These are phyloP conservation scores for Venturia carpophila DNA, from an alignment of 2,329 filamentous ascomycete genomes.

Conservation along the genomic window DNA sequence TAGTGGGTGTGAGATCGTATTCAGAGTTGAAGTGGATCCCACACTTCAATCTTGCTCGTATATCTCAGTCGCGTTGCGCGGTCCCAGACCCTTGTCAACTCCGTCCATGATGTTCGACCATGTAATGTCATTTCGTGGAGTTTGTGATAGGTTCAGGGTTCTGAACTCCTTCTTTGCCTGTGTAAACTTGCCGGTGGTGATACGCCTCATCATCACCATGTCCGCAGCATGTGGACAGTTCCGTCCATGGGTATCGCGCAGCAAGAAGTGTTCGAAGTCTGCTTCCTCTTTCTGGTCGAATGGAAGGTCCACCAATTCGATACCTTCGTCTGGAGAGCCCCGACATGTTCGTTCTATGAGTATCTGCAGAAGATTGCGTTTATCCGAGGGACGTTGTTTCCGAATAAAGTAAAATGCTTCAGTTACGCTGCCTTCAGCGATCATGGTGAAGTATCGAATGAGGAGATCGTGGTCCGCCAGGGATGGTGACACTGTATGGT, in stretches of 20 bases:
- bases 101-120: conserved; percentile 41
- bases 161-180: conserved; percentile 34
- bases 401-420: conserved; percentile 70
- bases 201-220: conserved; percentile 63
- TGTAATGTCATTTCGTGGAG: conserved; percentile 42
- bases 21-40: background rate
- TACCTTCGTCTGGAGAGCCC: conserved; percentile 45
- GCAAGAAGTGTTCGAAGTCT: conserved; percentile 66
- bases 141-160: conserved; percentile 30
- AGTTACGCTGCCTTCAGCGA: conserved; percentile 58
- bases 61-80: conserved; percentile 22
- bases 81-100: conserved; percentile 30
- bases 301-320: conserved; percentile 65
- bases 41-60: conserved; percentile 10
- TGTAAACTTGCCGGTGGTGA: conserved; percentile 56
- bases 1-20: background rate
- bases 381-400: conserved; percentile 48
- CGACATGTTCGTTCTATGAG: conserved; percentile 42
- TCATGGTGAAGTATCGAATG: conserved; percentile 59
- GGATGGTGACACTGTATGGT: conserved; percentile 64
- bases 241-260: conserved; percentile 53
- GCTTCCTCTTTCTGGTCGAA: conserved; percentile 62
- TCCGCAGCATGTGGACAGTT: conserved; percentile 60
- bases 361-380: conserved; percentile 58
- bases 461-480: conserved; percentile 57